phyloP scores from a whole-genome alignment of 192 early-diverging fungal species.

The Coemansia biformis region DNA sequence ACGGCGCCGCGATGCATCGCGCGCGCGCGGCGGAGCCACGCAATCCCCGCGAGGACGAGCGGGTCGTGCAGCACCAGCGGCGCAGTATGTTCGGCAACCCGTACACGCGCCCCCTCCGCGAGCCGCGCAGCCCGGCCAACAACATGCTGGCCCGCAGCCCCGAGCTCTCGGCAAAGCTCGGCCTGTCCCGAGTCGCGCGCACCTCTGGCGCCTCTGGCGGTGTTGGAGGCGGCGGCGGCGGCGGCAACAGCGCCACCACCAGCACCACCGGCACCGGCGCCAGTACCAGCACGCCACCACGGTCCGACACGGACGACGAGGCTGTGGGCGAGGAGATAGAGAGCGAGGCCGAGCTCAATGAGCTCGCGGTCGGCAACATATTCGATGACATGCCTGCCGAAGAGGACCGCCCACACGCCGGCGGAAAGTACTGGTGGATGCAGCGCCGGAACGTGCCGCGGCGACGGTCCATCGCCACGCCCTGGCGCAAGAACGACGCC shows the following conservation, averaged over 20 bases:
- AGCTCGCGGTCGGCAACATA: slow-evolving; percentile 48
- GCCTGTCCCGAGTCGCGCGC: slow-evolving; percentile 12
- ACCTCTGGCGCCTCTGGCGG: neutral
- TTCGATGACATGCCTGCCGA: slow-evolving; percentile 35
- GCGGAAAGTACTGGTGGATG: slow-evolving; percentile 43
- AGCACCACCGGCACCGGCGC: neutral
- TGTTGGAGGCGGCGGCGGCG: too few relatives aligned
- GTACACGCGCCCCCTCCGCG: slow-evolving; percentile 54
- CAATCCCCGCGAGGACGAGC: slow-evolving; percentile 65
- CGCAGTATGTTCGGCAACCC: slow-evolving; percentile 76
- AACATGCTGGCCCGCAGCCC: slow-evolving; percentile 46
- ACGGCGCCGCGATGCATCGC: slow-evolving; percentile 55
- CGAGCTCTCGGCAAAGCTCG: slow-evolving; percentile 36
- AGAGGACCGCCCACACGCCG: slow-evolving; percentile 6
- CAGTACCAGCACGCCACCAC: neutral
- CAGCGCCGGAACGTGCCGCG: slow-evolving; percentile 45
- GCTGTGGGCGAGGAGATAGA: slow-evolving; percentile 37
- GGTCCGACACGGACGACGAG: slow-evolving; percentile 28
- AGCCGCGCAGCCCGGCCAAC: slow-evolving; percentile 46
- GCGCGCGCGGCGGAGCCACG: slow-evolving; percentile 53
- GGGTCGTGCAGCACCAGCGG: slow-evolving; percentile 49
- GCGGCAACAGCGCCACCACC: too few relatives aligned
- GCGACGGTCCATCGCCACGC: slow-evolving; percentile 35
- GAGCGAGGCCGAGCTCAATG: slow-evolving; percentile 51
- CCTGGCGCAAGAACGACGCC: slow-evolving; percentile 48